Conservation (phyloP, 2,329 filamentous ascomycete genomes). For the Coniochaeta sp. region DNA sequence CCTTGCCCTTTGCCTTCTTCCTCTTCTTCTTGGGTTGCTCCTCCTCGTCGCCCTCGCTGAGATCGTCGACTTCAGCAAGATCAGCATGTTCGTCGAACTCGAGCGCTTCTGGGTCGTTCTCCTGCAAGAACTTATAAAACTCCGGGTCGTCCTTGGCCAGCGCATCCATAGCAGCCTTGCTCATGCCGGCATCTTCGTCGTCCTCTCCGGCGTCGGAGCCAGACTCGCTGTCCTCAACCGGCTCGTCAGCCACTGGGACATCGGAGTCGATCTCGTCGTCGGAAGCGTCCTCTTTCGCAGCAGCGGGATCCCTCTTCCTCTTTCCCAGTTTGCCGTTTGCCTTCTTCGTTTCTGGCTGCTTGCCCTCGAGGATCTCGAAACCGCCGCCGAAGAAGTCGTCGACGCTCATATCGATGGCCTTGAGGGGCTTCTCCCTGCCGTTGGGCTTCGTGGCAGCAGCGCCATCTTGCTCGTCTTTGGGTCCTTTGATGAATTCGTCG, state of each 20-base stretch:
- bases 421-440: slow-evolving; percentile 39
- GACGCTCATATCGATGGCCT: slow-evolving; percentile 79
- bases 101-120: slow-evolving; percentile 88
- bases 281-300: slow-evolving; percentile 27
- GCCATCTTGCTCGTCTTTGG: slow-evolving; percentile 30
- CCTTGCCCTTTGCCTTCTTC: slow-evolving; percentile 32
- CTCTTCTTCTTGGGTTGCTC: slow-evolving; percentile 56
- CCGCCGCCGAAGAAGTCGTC: slow-evolving; percentile 96
- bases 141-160: slow-evolving; percentile 92
- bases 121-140: slow-evolving; percentile 95
- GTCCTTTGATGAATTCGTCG: slow-evolving; percentile 46
- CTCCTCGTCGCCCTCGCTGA: slow-evolving; percentile 56
- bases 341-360: slow-evolving; percentile 30
- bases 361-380: slow-evolving; percentile 75
- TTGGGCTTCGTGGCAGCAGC: slow-evolving; percentile 37
- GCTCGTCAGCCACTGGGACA: slow-evolving; percentile 42
- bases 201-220: slow-evolving; percentile 45
- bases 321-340: slow-evolving; percentile 54
- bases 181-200: slow-evolving; percentile 62
- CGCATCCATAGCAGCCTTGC: slow-evolving; percentile 77
- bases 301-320: slow-evolving; percentile 57
- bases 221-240: slow-evolving; percentile 46
- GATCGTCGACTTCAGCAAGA: slow-evolving; percentile 74
- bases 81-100: slow-evolving; percentile 84
- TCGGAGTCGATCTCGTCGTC: slow-evolving; percentile 36